These are phyloP conservation scores for Bipolaris bicolor DNA, from an alignment of 2,329 filamentous ascomycete species.

Conservation along the genomic window DNA sequence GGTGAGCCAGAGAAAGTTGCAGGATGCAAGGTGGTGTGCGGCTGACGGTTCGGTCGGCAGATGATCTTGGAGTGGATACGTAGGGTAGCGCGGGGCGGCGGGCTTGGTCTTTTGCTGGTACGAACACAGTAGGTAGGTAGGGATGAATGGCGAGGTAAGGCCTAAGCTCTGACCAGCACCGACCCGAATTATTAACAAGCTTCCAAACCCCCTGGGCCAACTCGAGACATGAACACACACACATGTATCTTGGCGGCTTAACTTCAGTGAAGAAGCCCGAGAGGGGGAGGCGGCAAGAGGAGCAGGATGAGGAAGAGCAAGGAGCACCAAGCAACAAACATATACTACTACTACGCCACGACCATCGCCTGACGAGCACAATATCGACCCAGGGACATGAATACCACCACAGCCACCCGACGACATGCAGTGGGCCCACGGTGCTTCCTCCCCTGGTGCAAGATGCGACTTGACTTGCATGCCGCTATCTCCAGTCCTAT, in stretches of 20 bases:
- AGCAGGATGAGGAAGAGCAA: conserved; percentile 2
- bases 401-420: not conserved
- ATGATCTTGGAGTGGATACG: conserved; percentile 12
- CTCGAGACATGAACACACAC: not conserved
- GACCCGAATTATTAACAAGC: conserved; percentile 2
- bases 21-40: conserved; percentile 15
- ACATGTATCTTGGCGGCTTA: not conserved
- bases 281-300: not conserved
- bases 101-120: conserved; percentile 13
- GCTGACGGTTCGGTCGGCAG: conserved; percentile 18
- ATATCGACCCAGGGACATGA: not conserved
- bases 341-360: not conserved
- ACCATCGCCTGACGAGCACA: not conserved
- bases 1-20: conserved; percentile 12
- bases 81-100: conserved; percentile 22
- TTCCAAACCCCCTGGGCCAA: conserved; percentile 4
- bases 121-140: no score
- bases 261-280: not conserved
- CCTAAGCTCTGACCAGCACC: conserved; percentile 15
- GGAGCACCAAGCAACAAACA: not conserved
- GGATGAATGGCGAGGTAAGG: conserved; percentile 6
- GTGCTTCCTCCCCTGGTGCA: conserved; percentile 12
- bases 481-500: conserved; percentile 2
- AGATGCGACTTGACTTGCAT: conserved; percentile 12
- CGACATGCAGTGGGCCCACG: conserved; percentile 15